Base-by-base conservation (phyloP, 208 protist species). In the Endotrypanum monterogeii region DNA sequence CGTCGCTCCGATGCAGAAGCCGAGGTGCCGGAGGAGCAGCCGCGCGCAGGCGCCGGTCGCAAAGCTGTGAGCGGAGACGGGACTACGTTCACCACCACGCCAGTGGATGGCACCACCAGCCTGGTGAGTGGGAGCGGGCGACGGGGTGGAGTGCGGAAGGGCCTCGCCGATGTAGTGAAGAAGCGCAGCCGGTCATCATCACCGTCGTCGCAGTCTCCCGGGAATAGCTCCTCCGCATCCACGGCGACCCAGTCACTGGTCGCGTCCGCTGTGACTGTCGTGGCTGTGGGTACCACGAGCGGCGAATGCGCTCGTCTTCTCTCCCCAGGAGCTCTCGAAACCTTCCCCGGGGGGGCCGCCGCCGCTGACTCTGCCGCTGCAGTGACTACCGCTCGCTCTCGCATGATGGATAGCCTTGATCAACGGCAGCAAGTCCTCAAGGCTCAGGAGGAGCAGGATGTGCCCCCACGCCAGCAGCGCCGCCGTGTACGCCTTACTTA, bases 181-280 rank as follows among this genome's bases (percentile, higher is more conserved):
- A 80, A 75, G 62, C 76, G 69, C 39, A 80, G 76, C 41, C 69
- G 76, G 9, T 80, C 76, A 11, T 61, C 61, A 39, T 73, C 76
- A 41, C 72, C 76, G 18, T 39, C 76, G 0, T 71, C 69, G 18
- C 12, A 48, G 25, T 30, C 20, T 20, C 11, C 46, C 23, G 48
- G 35, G 61, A n/a, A 23, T 23, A 30, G 20, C n/a, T 12, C 44
- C 28, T 6, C 12, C 41, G 14, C 28, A 23, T 32, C 28, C 30
- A 48, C 66, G 48, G 35, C 44, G 32, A 14, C 66, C 11, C 39
- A 35, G 39, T 28, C 32, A 8, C 46, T 50, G 9, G 41, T 30
- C 35, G 28, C 48, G 18, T 2, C 66, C 51, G 66, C 66, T 68
- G 63, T 68, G 39, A 68, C 37, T 7, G 66, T 70, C 11, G 48